These are phyloP conservation scores for Podosphaera leucotricha DNA, from an alignment of 2,329 filamentous ascomycete species.

Conservation along the genomic window DNA sequence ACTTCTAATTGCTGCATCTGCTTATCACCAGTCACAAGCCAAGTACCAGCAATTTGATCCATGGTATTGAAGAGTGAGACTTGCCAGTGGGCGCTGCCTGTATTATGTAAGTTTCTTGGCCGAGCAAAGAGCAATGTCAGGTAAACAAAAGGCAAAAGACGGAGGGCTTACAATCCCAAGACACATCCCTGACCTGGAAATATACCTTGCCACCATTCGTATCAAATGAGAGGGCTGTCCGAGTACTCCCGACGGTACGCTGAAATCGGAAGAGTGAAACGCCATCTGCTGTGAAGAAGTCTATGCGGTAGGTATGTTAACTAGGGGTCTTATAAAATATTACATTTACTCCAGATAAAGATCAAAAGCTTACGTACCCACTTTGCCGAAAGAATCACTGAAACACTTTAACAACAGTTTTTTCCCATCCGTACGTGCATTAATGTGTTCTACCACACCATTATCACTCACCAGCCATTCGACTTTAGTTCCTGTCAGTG, in stretches of 20 bases:
- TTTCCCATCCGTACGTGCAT: background rate
- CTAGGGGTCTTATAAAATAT: background rate
- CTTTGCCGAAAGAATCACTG: background rate
- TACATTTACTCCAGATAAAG: no score
- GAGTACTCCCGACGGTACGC: background rate
- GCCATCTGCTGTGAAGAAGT: background rate
- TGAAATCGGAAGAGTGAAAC: background rate
- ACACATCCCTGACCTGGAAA: background rate
- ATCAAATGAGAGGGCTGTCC: background rate
- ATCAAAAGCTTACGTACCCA: background rate
- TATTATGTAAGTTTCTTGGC: background rate
- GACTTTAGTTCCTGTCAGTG: background rate
- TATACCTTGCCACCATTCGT: background rate
- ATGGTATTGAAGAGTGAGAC: background rate
- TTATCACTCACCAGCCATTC: background rate
- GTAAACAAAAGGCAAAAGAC: no score
- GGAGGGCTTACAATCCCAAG: background rate
- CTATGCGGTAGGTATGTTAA: background rate
- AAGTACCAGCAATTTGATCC: background rate
- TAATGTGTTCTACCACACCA: background rate
- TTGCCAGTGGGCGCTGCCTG: background rate
- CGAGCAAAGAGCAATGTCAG: no score
- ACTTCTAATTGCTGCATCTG: background rate
- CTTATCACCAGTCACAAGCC: background rate
- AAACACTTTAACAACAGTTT: background rate